Percentiles rank a stretch among this genome's conserved stretches.
phyloP scores from a whole-genome alignment of 2,329 filamentous ascomycete genomes.

The Ophiocordyceps camponoti-leonardi region DNA sequence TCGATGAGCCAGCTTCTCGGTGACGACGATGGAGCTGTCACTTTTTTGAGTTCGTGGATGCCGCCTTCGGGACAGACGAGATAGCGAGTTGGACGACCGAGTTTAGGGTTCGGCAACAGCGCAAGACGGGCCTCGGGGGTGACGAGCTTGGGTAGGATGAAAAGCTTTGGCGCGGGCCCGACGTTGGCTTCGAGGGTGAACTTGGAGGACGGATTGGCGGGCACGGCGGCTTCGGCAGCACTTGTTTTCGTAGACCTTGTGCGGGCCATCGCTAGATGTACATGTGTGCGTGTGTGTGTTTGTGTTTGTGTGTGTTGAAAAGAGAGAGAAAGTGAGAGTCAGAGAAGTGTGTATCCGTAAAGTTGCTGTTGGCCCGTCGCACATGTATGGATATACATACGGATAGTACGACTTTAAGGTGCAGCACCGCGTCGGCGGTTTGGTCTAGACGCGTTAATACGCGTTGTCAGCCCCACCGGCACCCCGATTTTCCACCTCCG shows the following conservation, averaged over 20 bases:
- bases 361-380: too few relatives aligned
- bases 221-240: constrained; percentile 8
- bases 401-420: neutral
- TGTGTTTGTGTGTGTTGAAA: neutral
- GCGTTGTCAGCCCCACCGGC: neutral
- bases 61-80: constrained; percentile 43
- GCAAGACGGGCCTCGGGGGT: constrained; percentile 38
- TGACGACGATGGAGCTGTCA: constrained; percentile 31
- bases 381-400: too few relatives aligned
- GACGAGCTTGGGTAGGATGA: constrained; percentile 41
- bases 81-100: constrained; percentile 37
- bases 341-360: too few relatives aligned
- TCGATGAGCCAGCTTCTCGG: constrained; percentile 48
- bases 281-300: too few relatives aligned
- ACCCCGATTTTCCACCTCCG: neutral
- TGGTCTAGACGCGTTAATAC: neutral
- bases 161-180: constrained; percentile 32
- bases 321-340: too few relatives aligned
- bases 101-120: constrained; percentile 41
- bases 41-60: constrained; percentile 47
- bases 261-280: constrained; percentile 23
- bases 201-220: constrained; percentile 11
- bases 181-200: constrained; percentile 22
- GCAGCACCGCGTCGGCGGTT: neutral
- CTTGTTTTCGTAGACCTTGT: constrained; percentile 26